Evolutionary conservation across 257 asterid genomes (phyloP), one percentile per base, ranked within the genome.

Genomic region (Vinca minor): DNA sequence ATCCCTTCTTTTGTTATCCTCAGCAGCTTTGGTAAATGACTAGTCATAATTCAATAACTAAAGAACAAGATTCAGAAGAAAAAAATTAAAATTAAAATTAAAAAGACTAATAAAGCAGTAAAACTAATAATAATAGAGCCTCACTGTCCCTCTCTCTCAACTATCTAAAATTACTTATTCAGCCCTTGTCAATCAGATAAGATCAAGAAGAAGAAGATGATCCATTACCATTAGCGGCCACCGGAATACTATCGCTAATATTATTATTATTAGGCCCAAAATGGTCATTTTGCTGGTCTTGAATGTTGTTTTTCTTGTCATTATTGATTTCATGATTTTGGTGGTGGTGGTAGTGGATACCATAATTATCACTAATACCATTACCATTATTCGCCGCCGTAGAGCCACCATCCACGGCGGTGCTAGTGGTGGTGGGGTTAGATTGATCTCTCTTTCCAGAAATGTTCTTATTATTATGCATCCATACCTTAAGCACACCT

Each of bases 401-500:
- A 21, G 72, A n/a, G n/a, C n/a, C 48, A 63, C 23, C 9, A 42
- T 42, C 23, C 69, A 17, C 34, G 58, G 23, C 62, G 70, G 64
- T 36, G 66, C 26, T 64, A 63, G n/a, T n/a, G n/a, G 42, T 44
- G 32, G 56, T 57, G 63, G 38, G 1, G 68, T 49, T 49, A 47
- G 70, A 62, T n/a, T 71, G 77, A 54, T 85, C 93, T 52, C 71
- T 85, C 23, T 82, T 81, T 0, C 85, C 87, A 42, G 75, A 71
- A 8, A 79, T 68, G 75, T 78, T 85, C 76, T 87, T 90, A 80
- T 90, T 87, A 71, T 90, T 90, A 31, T 90, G 95, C 97, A 90
- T 90, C 97, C 97, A 90, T 4, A 90, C 97, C 59, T 87, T 90
- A 54, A 90, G 76, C 4, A 90, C 97, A 8, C 87, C 83, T 25